phyloP scores from a whole-genome alignment of 1,139 yeast species.

The Keqinozyma sinolaborantium region DNA sequence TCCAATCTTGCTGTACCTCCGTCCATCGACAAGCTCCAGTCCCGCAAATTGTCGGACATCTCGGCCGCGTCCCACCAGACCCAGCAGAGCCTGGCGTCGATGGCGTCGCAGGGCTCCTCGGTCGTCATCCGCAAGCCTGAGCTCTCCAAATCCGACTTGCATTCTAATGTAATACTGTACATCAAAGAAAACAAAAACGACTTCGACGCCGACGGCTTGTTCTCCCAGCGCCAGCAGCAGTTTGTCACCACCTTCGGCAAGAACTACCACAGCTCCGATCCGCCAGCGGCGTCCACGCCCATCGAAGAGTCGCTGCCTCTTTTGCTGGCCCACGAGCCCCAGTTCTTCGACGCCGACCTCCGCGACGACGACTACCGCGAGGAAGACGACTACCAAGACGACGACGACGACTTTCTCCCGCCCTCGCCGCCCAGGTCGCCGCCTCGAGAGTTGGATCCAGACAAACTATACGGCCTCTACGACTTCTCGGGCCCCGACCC shows the following conservation, averaged over 20 bases:
- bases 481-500: conserved; percentile 93
- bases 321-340: not conserved
- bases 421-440: conserved; percentile 78
- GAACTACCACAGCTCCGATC: conserved; percentile 19
- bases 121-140: conserved; percentile 4
- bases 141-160: conserved; percentile 1
- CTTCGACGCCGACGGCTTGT: conserved; percentile 34
- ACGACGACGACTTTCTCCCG: conserved; percentile 27
- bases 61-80: conserved; percentile 5
- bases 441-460: conserved; percentile 81
- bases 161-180: conserved; percentile 10
- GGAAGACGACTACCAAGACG: conserved; percentile 14
- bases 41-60: conserved; percentile 21
- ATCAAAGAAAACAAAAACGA: conserved; percentile 10
- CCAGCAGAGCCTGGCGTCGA: conserved; percentile 7
- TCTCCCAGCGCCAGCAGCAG: conserved; percentile 29
- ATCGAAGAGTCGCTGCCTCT: not conserved
- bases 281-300: not conserved
- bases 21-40: conserved; percentile 20
- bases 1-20: no score
- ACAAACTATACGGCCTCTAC: conserved; percentile 78
- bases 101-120: conserved; percentile 5
- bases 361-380: conserved; percentile 9
- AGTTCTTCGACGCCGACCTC: conserved; percentile 7
- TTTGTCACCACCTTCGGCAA: conserved; percentile 30